phyloP scores from a whole-genome alignment of 2,329 filamentous ascomycete species.

The Cadophora malorum region DNA sequence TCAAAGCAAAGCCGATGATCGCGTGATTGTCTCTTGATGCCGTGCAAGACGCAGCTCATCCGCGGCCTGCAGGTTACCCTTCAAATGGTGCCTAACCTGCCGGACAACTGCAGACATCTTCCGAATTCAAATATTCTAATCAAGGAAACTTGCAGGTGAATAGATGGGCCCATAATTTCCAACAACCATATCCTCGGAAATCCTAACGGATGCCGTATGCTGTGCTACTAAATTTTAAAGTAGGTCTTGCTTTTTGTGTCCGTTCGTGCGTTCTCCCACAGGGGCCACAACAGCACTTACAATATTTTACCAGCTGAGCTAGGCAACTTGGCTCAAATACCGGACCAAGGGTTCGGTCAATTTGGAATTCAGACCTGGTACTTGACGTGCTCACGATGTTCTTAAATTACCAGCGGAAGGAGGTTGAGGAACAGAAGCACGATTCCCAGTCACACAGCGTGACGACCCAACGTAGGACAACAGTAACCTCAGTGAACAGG shows the following conservation, averaged over 20 bases:
- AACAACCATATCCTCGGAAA: conserved; percentile 16
- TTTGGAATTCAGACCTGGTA: background rate
- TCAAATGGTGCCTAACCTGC: background rate
- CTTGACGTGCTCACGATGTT: background rate
- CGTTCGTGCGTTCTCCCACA: background rate
- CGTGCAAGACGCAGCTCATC: conserved; percentile 2
- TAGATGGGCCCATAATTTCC: conserved; percentile 3
- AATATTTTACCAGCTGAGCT: conserved; percentile 1
- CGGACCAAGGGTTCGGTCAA: background rate
- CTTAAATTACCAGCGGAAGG: background rate
- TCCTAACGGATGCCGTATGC: background rate
- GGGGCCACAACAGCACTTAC: background rate
- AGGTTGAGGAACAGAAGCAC: background rate
- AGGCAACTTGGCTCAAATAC: conserved; percentile 1
- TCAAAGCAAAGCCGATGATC: background rate
- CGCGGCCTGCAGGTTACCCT: background rate
- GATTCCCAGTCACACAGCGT: conserved; percentile 2
- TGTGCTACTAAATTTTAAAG: background rate
- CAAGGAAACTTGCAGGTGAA: conserved; percentile 14
- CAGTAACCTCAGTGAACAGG: background rate
- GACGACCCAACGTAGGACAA: background rate
- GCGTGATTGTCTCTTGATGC: background rate
- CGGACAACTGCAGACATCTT: conserved; percentile 13
- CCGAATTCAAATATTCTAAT: conserved; percentile 8
- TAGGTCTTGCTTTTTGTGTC: background rate